Evolutionary conservation across 2,329 filamentous ascomycete species (phyloP).

Genomic region (Neurospora sp.): DNA sequence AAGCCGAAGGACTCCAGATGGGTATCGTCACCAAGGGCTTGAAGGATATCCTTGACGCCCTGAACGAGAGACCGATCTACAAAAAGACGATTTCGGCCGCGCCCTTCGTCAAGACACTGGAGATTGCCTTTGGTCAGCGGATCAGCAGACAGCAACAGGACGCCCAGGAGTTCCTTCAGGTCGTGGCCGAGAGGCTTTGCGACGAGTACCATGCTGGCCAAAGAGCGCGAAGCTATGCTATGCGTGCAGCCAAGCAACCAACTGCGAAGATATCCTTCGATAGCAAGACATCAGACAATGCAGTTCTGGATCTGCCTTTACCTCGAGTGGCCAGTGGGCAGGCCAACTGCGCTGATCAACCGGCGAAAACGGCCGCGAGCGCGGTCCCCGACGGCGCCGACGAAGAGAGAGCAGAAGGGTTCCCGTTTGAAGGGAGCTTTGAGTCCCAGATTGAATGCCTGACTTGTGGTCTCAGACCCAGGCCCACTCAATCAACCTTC

Average conservation of each 20-base stretch:
- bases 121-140: conserved; percentile 76
- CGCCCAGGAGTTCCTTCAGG: conserved; percentile 92
- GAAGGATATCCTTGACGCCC: conserved; percentile 82
- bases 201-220: conserved; percentile 88
- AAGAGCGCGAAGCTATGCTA: conserved; percentile 55
- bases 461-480: conserved; percentile 82
- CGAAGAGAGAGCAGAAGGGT: conserved; percentile 49
- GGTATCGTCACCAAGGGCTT: conserved; percentile 77
- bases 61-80: conserved; percentile 90
- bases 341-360: not conserved
- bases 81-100: conserved; percentile 86
- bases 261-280: not conserved
- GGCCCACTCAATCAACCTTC: conserved; percentile 72
- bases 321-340: not conserved
- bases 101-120: conserved; percentile 74
- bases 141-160: conserved; percentile 95
- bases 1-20: conserved; percentile 59
- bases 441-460: conserved; percentile 95
- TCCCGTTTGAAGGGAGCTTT: conserved; percentile 83
- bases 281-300: not conserved
- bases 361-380: conserved; percentile 2
- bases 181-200: conserved; percentile 81
- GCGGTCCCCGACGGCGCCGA: conserved; percentile 12
- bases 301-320: not conserved
- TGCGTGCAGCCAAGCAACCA: conserved; percentile 19